Conservation (phyloP, 1,139 yeast species). For the Taiozyma onychis region DNA sequence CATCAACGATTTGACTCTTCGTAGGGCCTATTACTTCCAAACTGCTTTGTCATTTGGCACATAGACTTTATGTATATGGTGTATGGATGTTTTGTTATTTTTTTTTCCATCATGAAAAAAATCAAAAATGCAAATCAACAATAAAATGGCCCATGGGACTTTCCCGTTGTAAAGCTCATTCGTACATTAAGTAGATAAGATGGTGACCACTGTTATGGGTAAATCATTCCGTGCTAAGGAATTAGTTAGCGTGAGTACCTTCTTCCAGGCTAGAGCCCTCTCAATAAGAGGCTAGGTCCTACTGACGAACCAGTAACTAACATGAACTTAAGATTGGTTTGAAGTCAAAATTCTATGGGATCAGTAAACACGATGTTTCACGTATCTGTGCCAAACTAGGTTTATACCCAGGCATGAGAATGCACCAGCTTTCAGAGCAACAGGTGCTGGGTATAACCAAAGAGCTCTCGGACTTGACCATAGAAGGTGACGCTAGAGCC, state of each 20-base stretch:
- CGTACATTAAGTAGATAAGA: constrained; percentile 19
- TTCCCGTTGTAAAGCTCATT: neutral
- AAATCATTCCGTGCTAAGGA: constrained; percentile 59
- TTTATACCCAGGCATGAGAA: constrained; percentile 87
- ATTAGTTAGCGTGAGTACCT: constrained; percentile 24
- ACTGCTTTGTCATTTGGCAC: too few species aligned
- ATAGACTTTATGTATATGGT: neutral
- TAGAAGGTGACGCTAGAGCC: constrained; percentile 82
- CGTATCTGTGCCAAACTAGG: constrained; percentile 83
- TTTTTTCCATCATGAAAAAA: neutral
- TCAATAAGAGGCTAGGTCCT: neutral
- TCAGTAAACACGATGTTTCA: constrained; percentile 72
- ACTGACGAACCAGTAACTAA: neutral
- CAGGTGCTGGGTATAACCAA: constrained; percentile 82
- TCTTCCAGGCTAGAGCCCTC: neutral
- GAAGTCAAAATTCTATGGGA: constrained; percentile 77
- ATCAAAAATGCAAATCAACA: neutral
- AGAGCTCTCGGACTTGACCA: constrained; percentile 75
- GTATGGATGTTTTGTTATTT: neutral
- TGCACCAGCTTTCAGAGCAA: constrained; percentile 88
- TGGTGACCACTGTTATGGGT: constrained; percentile 77
- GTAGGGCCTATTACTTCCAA: neutral
- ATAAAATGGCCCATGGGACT: neutral
- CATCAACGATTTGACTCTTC: neutral
- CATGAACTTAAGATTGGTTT: constrained; percentile 52